Conservation (phyloP, 2,329 filamentous ascomycete genomes). For the Fusarium nygamai region DNA sequence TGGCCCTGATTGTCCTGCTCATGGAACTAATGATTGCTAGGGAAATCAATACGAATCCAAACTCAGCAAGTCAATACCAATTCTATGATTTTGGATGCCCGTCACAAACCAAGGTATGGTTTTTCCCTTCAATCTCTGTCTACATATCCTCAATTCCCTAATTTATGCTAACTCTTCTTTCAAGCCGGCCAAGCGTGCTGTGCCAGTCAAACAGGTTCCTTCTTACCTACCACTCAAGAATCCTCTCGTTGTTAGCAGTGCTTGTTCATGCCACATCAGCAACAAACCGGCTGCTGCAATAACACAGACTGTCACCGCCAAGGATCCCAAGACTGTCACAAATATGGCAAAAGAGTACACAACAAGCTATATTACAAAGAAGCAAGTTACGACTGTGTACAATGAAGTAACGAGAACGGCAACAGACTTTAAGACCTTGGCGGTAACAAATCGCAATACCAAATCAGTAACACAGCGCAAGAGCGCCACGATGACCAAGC, state of each 20-base stretch:
- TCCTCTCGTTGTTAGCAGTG: not conserved
- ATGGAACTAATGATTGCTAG: not conserved
- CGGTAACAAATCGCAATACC: not conserved
- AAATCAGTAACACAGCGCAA: not conserved
- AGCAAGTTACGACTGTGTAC: accelerated
- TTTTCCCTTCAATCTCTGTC: too few relatives aligned
- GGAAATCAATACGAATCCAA: accelerated
- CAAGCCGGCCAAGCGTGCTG: not conserved
- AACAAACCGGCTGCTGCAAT: not conserved
- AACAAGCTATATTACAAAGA: not conserved
- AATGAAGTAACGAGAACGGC: not conserved
- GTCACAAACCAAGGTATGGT: not conserved
- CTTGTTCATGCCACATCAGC: not conserved
- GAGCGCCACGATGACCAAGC: not conserved
- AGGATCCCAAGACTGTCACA: not conserved
- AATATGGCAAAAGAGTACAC: not conserved
- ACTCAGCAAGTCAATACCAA: accelerated
- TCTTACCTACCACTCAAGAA: not conserved
- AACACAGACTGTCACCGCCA: not conserved
- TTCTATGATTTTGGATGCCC: not conserved
- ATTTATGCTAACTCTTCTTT: not conserved
- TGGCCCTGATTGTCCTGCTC: not conserved
- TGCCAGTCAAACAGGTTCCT: not conserved
- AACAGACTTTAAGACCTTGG: not conserved
- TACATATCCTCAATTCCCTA: accelerated